Evolutionary conservation across 352 stramenopile species (phyloP), one percentile per base, ranked within the genome.

Genomic region (Phytophthora foliorum): DNA sequence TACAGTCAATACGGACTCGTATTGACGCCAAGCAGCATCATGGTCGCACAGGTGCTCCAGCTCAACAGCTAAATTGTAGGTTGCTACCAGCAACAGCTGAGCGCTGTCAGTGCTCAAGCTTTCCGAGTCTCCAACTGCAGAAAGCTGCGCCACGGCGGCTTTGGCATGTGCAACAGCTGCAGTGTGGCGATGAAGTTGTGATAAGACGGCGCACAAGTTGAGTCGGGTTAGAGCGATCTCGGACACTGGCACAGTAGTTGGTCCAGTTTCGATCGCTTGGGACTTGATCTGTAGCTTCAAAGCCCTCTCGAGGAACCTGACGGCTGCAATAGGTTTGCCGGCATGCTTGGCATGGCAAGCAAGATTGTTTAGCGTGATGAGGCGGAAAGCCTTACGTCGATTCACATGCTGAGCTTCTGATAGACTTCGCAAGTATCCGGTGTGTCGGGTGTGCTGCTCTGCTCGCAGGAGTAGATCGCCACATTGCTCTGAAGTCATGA

Each of bases 341-440:
- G 55, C 61, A 42, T 86, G 71, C 39, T 84, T 85, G 48, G 82
- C 60, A 60, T 80, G 86, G 45, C 84, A 92, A 11, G 84, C 80
- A 19, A 92, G 72, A 64, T 92, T 92, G 59, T 92, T 92, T 66
- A 92, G 76, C 11, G 72, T 82, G 32, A 89, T 62, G 16, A 88
- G 68, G 9, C 80, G 80, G 7, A 92, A 73, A 10, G 61, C 67
- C 5, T 73, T 54, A 8, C 80, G 78, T 9, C 60, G 68, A 24
- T 32, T 75, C 25, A 48, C 25, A 41, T 84, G 69, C 3, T 60
- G 21, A 22, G 50, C 21, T 25, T 63, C 57, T 0, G 67, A 56
- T 2, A 84, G 29, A 11, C 69, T 75, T 19, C 63, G 63, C 41
- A 90, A 38, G 39, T 88, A 86, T 16, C 80, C 80, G 0, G 67